Conservation (phyloP, 2,329 filamentous ascomycete genomes). For the Aspergillus awamori region DNA sequence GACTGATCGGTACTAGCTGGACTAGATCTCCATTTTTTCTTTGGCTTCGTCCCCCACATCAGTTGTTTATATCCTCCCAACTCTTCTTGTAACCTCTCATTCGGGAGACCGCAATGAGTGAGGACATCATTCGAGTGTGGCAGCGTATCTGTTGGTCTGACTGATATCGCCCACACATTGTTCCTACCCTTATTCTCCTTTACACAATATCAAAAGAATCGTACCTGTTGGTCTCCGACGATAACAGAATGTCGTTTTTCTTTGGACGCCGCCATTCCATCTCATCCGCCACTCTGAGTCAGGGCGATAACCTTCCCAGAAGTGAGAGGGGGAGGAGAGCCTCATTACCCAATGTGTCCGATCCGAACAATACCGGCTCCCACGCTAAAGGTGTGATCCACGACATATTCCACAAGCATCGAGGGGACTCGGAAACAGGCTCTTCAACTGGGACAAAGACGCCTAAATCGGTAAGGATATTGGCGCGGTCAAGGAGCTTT, state of each 20-base stretch:
- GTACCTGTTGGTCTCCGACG: background rate
- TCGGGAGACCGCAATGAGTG: background rate
- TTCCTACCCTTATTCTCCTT: no score
- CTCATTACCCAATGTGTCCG: slow-evolving; percentile 17
- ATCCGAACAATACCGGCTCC: background rate
- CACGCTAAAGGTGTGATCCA: slow-evolving; percentile 22
- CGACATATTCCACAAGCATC: slow-evolving; percentile 28
- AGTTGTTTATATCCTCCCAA: background rate
- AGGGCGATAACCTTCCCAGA: slow-evolving; percentile 11
- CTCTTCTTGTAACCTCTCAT: background rate
- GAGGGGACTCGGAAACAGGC: slow-evolving; percentile 11
- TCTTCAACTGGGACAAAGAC: background rate
- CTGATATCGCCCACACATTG: background rate
- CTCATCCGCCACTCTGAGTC: slow-evolving; percentile 20
- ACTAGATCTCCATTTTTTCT: background rate
- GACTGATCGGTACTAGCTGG: background rate
- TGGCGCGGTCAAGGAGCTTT: background rate
- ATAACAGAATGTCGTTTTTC: slow-evolving; percentile 27
- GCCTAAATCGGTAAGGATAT: background rate
- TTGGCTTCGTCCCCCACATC: background rate
- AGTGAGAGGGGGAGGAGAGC: slow-evolving; percentile 11
- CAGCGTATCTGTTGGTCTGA: background rate
- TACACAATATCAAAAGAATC: background rate
- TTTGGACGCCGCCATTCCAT: slow-evolving; percentile 33
- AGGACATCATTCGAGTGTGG: background rate